Evolutionary conservation across 1,139 yeast genomes (phyloP).

Genomic region (Debaryomycetaceae sp.): DNA sequence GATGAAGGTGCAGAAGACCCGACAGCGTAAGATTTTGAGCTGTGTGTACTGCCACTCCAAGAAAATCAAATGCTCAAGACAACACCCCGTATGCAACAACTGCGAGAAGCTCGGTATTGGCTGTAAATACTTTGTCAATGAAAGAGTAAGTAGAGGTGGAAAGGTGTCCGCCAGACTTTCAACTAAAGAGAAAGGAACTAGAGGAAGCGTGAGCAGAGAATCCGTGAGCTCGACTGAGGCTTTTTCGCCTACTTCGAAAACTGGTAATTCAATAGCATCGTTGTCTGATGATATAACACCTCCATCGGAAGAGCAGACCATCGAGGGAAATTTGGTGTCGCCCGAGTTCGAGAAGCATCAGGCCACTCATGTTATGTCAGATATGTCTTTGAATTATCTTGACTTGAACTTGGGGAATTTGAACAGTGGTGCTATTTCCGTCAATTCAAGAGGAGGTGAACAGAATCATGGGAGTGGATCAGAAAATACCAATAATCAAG

Average conservation of each 20-base stretch:
- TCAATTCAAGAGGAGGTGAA: background rate
- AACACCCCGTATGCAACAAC: slow-evolving; percentile 45
- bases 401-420: slow-evolving; percentile 1
- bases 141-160: slow-evolving; percentile 50
- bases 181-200: background rate
- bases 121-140: slow-evolving; percentile 57
- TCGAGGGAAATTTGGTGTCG: background rate
- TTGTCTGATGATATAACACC: background rate
- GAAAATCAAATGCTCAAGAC: slow-evolving; percentile 57
- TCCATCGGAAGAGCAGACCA: background rate
- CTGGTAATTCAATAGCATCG: background rate
- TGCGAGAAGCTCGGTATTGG: slow-evolving; percentile 42
- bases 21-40: slow-evolving; percentile 54
- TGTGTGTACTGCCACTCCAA: slow-evolving; percentile 63
- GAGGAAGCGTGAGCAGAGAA: background rate
- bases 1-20: slow-evolving; percentile 55
- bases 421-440: background rate
- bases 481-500: background rate
- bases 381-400: slow-evolving; percentile 4
- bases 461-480: background rate
- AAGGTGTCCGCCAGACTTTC: slow-evolving; percentile 21
- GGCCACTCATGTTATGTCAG: slow-evolving; percentile 1
- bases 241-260: background rate
- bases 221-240: background rate
- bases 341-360: background rate